Percentiles rank a stretch among this genome's conserved stretches.
phyloP scores from a whole-genome alignment of 257 asterid species.

The Primulina eburnea region DNA sequence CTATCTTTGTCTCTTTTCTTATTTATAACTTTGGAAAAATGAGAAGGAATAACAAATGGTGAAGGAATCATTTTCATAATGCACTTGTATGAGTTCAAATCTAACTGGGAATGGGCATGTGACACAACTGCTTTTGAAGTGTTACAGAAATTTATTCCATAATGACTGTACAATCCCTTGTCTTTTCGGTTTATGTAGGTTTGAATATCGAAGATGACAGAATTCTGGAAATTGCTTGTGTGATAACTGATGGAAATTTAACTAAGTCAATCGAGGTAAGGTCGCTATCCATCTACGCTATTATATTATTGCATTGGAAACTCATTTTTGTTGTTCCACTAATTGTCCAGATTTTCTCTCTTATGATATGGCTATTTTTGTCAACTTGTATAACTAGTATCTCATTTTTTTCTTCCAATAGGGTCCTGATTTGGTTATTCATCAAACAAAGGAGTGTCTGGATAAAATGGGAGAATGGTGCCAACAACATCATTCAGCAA shows the following conservation, averaged over 20 bases:
- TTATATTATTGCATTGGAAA: constrained; percentile 18
- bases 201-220: constrained; percentile 73
- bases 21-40: not conserved
- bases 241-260: constrained; percentile 82
- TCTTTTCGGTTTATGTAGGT: constrained; percentile 51
- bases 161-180: constrained; percentile 12
- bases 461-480: constrained; percentile 98
- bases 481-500: constrained; percentile 78
- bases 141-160: constrained; percentile 8
- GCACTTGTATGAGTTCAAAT: constrained; percentile 12
- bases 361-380: constrained; percentile 13
- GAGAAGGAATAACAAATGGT: not conserved
- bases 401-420: constrained; percentile 21
- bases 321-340: constrained; percentile 5
- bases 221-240: constrained; percentile 96
- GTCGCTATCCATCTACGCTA: constrained; percentile 7
- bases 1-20: not conserved
- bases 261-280: constrained; percentile 74
- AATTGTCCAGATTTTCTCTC: not conserved
- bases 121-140: not conserved
- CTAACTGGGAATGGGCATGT: constrained; percentile 19
- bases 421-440: constrained; percentile 95
- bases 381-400: constrained; percentile 21
- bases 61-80: not conserved
- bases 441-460: constrained; percentile 75